phyloP scores from a whole-genome alignment of 495 filamentous ascomycete species.

The Trichoderma orchidacearum region DNA sequence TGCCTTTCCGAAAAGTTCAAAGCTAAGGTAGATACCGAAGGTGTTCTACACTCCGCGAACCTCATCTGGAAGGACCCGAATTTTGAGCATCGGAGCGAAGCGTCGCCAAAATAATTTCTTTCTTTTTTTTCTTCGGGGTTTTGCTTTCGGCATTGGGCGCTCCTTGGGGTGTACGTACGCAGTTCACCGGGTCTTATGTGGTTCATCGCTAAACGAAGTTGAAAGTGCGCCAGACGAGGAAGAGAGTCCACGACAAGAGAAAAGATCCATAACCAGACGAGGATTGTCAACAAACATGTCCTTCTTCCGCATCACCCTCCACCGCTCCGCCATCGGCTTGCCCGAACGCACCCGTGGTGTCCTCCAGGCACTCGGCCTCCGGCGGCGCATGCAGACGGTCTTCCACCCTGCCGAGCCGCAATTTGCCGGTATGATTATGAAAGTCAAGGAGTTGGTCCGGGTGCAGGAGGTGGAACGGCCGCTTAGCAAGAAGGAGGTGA shows the following conservation, averaged over 20 bases:
- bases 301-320: conserved; percentile 90
- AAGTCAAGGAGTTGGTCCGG: conserved; percentile 87
- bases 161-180: too few relatives aligned
- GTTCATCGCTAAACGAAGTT: too few relatives aligned
- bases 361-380: conserved; percentile 78
- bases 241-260: background rate
- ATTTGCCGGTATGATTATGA: conserved; percentile 90
- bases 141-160: too few relatives aligned
- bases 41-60: too few relatives aligned
- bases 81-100: too few relatives aligned
- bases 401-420: conserved; percentile 79
- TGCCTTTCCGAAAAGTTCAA: too few relatives aligned
- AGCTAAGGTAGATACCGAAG: too few relatives aligned
- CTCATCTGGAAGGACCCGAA: too few relatives aligned
- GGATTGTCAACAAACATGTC: conserved; percentile 43
- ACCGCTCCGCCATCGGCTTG: conserved; percentile 87
- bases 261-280: background rate
- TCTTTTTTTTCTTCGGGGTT: too few relatives aligned
- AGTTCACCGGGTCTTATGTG: too few relatives aligned
- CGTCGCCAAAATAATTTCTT: too few relatives aligned
- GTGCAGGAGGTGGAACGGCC: conserved; percentile 68
- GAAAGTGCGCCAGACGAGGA: too few relatives aligned
- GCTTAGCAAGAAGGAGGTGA: conserved; percentile 61
- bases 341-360: conserved; percentile 70
- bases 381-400: conserved; percentile 75